Base-by-base conservation (phyloP, 768 basidiomycete species). In the Sutorius australiensis region DNA sequence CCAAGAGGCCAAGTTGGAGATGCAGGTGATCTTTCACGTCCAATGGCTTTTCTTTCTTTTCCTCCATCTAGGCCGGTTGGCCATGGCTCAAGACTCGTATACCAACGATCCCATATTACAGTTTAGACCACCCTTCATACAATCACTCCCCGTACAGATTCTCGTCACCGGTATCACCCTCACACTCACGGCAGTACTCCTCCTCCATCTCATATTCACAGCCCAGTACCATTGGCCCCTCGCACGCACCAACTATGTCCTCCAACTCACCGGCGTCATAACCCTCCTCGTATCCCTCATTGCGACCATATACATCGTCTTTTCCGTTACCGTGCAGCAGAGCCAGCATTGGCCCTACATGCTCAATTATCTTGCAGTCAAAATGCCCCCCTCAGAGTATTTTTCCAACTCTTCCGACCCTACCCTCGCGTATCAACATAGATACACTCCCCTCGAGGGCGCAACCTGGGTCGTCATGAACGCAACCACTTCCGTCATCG, bases 171-270 rank as follows among this genome's bases (percentile, higher is more conserved):
- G 92, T 42, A 80, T 97, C 56, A 82, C 92, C 6, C 73, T 95
- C 56, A 90, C 95, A 10, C 82, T 98, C 55, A 81, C 89, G 41
- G 76, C 80, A 41, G 87, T 95, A 17, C 84, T 99, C 39, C 77
- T 97, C 61, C 83, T 97, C 51, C 94, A 98, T 61, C 84, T 99
- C 59, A 69, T 93, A 54, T 97, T 99, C 73, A 98, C 97, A 5
- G 89, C 87, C 0, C 92, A 95, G 66, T 98, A 95, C 59, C 97
- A 99, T 69, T 91, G 89, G 80, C 92, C 93, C 0, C 84, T 99
- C 37, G 92, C 94, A 0, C 88, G 86, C 6, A 80, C 90, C 63
- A 99, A 99, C 73, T 99, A 91, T 70, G 76, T 84, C 48, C 82
- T 98, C 32, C 97, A 98, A 67, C 67, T 98, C 12, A 82, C 85